Conservation (phyloP, 2,329 filamentous ascomycete species). For the Nemania diffusa region DNA sequence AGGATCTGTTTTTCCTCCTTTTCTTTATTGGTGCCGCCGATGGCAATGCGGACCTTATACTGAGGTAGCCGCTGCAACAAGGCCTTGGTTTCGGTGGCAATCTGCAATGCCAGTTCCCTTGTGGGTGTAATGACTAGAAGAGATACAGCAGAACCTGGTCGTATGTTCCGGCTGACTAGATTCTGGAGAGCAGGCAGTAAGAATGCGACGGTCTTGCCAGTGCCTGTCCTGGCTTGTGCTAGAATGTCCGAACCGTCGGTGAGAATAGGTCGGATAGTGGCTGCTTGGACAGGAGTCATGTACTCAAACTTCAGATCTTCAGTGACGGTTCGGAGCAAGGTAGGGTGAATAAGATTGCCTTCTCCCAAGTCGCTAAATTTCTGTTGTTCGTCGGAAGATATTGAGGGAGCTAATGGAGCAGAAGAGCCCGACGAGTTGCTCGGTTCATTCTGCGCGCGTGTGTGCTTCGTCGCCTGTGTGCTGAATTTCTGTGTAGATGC, state of each 20-base stretch:
- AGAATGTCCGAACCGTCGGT: slow-evolving; percentile 63
- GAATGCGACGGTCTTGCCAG: slow-evolving; percentile 87
- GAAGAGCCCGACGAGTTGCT: slow-evolving; percentile 10
- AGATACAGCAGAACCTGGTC: slow-evolving; percentile 58
- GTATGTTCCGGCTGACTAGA: slow-evolving; percentile 63
- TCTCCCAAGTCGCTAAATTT: slow-evolving; percentile 28
- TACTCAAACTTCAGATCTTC: slow-evolving; percentile 61
- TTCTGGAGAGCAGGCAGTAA: slow-evolving; percentile 84
- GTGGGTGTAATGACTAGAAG: slow-evolving; percentile 76
- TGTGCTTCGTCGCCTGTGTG: slow-evolving; percentile 9
- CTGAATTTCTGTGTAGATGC: slow-evolving; percentile 9
- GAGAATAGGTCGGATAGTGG: slow-evolving; percentile 60
- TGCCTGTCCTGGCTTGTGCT: slow-evolving; percentile 87
- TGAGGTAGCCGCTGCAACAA: slow-evolving; percentile 77
- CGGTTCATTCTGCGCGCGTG: slow-evolving; percentile 12
- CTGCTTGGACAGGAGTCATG: slow-evolving; percentile 67
- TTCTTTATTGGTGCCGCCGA: slow-evolving; percentile 81
- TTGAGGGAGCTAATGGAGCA: slow-evolving; percentile 13
- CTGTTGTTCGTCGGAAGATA: slow-evolving; percentile 9
- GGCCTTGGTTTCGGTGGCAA: slow-evolving; percentile 75
- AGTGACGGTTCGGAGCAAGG: slow-evolving; percentile 60
- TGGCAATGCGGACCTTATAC: slow-evolving; percentile 81
- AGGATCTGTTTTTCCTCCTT: slow-evolving; percentile 77
- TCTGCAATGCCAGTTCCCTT: slow-evolving; percentile 76
- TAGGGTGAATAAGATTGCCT: slow-evolving; percentile 52